Percentiles rank a stretch among this genome's conserved stretches.
These are phyloP conservation scores for Sarocladium oryzae DNA, from an alignment of 2,329 filamentous ascomycete species.

Conservation along the genomic window DNA sequence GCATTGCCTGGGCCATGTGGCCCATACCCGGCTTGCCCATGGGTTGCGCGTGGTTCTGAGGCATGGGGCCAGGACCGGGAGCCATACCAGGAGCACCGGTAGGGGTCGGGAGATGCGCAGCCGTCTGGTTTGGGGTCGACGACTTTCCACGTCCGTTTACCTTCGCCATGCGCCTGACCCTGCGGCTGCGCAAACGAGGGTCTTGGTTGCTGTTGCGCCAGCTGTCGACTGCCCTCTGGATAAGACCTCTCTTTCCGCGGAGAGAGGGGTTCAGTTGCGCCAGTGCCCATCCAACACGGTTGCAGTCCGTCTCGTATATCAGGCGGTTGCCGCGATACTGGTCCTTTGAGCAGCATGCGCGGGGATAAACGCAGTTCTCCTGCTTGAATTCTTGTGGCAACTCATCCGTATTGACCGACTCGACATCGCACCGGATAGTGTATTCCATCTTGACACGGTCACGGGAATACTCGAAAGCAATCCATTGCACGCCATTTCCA, in stretches of 20 bases:
- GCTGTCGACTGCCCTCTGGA: conserved; percentile 94
- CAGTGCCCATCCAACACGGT: conserved; percentile 98
- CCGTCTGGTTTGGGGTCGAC: conserved; percentile 43
- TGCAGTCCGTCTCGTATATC: conserved; percentile 97
- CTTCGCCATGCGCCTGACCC: conserved; percentile 93
- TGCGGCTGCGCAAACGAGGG: conserved; percentile 78
- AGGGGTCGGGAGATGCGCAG: conserved; percentile 52
- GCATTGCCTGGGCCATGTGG: conserved; percentile 59
- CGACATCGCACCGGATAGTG: conserved; percentile 94
- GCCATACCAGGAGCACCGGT: conserved; percentile 59
- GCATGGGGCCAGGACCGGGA: conserved; percentile 55
- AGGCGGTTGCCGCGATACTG: conserved; percentile 93
- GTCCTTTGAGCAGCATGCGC: conserved; percentile 90
- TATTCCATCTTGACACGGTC: conserved; percentile 99
- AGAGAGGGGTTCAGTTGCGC: conserved; percentile 88
- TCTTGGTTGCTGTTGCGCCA: conserved; percentile 99
- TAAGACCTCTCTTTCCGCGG: conserved; percentile 88
- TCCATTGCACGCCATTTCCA: conserved; percentile 96
- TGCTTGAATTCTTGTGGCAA: conserved; percentile 87
- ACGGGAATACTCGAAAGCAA: conserved; percentile 94
- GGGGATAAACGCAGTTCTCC: conserved; percentile 96
- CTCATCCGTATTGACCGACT: conserved; percentile 87
- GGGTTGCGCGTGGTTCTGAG: conserved; percentile 42
- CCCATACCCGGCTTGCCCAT: conserved; percentile 62
- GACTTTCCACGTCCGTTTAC: conserved; percentile 77